Conservation (phyloP, 306 rosid species). For the Inga leiocalycina region DNA sequence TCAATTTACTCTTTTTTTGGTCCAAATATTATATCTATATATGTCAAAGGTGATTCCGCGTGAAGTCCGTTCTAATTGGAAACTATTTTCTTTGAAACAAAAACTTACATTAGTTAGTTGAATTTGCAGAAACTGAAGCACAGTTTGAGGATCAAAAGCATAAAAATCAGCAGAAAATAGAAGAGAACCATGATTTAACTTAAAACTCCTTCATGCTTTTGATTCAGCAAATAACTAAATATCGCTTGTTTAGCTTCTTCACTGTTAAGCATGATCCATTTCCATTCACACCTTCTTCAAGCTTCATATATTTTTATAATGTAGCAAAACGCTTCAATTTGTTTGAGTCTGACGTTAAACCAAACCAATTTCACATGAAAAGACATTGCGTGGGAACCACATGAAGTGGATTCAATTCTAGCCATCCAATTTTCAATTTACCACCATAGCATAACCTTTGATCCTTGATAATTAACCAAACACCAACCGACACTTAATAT, state of each 20-base stretch:
- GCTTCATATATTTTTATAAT: background rate
- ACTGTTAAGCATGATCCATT: background rate
- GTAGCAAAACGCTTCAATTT: background rate
- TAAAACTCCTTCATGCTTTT: background rate
- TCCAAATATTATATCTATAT: background rate
- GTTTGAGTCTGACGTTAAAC: slow-evolving; percentile 18
- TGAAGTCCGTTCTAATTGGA: background rate
- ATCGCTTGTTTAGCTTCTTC: background rate
- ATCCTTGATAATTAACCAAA: background rate
- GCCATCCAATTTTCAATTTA: background rate
- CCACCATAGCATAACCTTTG: background rate
- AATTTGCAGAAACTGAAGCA: slow-evolving; percentile 18
- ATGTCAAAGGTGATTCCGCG: background rate
- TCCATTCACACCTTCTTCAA: slow-evolving; percentile 2
- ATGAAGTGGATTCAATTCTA: slow-evolving; percentile 38
- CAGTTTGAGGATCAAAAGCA: background rate
- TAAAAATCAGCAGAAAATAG: background rate
- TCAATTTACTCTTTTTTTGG: background rate
- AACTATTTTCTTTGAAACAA: background rate
- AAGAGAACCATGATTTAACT: background rate
- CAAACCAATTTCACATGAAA: slow-evolving; percentile 24
- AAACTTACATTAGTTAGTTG: background rate
- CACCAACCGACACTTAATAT: slow-evolving; percentile 34
- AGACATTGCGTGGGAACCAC: slow-evolving; percentile 33
- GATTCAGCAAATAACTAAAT: background rate